These are phyloP conservation scores for Dissophora globulifera DNA, from an alignment of 192 early-diverging fungal species.

Conservation along the genomic window DNA sequence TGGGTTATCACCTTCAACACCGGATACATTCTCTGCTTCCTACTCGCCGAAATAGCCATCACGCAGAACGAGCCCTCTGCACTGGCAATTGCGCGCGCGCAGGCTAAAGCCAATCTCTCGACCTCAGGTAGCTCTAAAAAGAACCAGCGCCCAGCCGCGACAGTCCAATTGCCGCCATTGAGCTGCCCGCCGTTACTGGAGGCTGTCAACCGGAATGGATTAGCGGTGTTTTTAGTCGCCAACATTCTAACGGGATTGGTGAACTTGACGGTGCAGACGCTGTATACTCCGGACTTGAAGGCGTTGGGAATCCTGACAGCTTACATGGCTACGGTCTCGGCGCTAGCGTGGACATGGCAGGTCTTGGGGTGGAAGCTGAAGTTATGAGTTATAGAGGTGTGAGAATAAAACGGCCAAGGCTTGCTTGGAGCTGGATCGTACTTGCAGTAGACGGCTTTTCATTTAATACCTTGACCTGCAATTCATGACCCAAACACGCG, in stretches of 20 bases:
- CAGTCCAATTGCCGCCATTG: constrained; percentile 52
- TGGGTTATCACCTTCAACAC: constrained; percentile 83
- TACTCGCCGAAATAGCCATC: constrained; percentile 64
- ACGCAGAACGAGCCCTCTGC: constrained; percentile 40
- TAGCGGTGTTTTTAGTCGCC: constrained; percentile 87
- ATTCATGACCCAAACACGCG: too few species aligned
- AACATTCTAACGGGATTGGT: constrained; percentile 89
- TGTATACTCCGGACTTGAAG: constrained; percentile 60
- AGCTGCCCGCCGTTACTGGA: constrained; percentile 69
- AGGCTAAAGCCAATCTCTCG: constrained; percentile 53
- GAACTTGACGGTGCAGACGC: constrained; percentile 84
- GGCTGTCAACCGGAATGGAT: constrained; percentile 83
- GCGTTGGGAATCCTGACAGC: constrained; percentile 59
- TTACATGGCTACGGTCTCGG: constrained; percentile 67
- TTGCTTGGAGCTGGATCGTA: too few species aligned
- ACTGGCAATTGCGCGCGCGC: constrained; percentile 25
- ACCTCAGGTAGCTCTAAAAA: constrained; percentile 56
- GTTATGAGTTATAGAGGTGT: too few species aligned
- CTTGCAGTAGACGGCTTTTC: too few species aligned
- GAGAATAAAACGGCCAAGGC: too few species aligned
- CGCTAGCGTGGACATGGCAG: constrained; percentile 43
- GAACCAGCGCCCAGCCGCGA: constrained; percentile 48
- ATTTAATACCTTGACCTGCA: too few species aligned
- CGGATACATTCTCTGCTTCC: constrained; percentile 66
- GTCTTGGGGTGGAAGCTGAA: constrained; percentile 50